Evolutionary conservation across 2,329 filamentous ascomycete species (phyloP).

Genomic region (Dactylonectria estremocensis): DNA sequence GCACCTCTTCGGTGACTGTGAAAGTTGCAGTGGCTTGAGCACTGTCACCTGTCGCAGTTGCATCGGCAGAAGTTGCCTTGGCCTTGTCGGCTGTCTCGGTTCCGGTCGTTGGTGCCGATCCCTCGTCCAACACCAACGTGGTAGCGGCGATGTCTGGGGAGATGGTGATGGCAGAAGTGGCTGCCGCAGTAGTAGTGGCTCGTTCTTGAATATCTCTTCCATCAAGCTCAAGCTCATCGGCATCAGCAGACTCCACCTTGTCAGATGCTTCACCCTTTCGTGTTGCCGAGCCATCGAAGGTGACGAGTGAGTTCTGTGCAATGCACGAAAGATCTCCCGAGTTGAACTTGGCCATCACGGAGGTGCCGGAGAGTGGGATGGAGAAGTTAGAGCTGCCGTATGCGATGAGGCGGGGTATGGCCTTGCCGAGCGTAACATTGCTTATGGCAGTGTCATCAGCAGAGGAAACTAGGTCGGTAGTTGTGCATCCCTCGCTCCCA

Average conservation of each 20-base stretch:
- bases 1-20: constrained; percentile 66
- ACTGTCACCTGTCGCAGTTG: constrained; percentile 30
- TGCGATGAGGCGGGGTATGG: constrained; percentile 81
- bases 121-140: constrained; percentile 42
- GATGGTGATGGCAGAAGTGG: constrained; percentile 37
- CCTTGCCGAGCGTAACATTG: constrained; percentile 86
- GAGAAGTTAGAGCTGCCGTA: constrained; percentile 78
- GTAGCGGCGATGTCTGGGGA: constrained; percentile 38
- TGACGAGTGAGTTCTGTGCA: constrained; percentile 89
- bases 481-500: constrained; percentile 67
- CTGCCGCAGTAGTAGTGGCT: constrained; percentile 28
- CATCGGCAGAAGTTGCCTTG: constrained; percentile 29
- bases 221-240: constrained; percentile 32
- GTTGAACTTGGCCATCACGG: constrained; percentile 84
- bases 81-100: constrained; percentile 28
- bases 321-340: constrained; percentile 83
- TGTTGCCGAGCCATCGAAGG: constrained; percentile 76
- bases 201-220: constrained; percentile 27
- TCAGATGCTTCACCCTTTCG: constrained; percentile 52
- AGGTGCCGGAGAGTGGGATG: constrained; percentile 79
- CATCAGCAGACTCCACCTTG: constrained; percentile 44
- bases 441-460: constrained; percentile 57
- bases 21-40: constrained; percentile 54
- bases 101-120: constrained; percentile 35
- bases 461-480: constrained; percentile 61